Conservation (phyloP, 2,329 filamentous ascomycete species). For the Aspergillus melleus region DNA sequence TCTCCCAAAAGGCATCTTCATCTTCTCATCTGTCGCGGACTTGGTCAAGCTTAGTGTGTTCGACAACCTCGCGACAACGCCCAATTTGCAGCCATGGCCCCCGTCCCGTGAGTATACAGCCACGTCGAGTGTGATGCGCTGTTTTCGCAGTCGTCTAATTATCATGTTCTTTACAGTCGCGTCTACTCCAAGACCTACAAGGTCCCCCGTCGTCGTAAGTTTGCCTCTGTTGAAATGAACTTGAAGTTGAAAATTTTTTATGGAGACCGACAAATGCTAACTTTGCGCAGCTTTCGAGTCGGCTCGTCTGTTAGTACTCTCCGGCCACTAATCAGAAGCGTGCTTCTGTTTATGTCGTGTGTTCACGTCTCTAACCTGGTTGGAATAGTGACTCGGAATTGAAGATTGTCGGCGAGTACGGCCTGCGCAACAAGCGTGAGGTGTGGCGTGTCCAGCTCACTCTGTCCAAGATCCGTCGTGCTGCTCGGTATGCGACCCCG, state of each 20-base stretch:
- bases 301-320: conserved; percentile 94
- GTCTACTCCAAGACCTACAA: conserved; percentile 99
- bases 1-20: conserved; percentile 22
- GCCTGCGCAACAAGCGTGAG: conserved; percentile 99
- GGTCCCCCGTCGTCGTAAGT: conserved; percentile 83
- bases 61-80: conserved; percentile 41
- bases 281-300: conserved; percentile 78
- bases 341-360: conserved; percentile 95
- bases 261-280: conserved; percentile 36
- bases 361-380: conserved; percentile 69
- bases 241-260: conserved; percentile 9
- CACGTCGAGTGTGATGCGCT: conserved; percentile 14
- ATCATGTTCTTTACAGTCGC: conserved; percentile 43
- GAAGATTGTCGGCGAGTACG: conserved; percentile 99
- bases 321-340: conserved; percentile 98
- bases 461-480: conserved; percentile 99
- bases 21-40: conserved; percentile 20
- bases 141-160: conserved; percentile 41
- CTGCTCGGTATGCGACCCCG: conserved; percentile 76
- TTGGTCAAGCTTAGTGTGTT: conserved; percentile 28
- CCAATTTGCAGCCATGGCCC: conserved; percentile 44
- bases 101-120: conserved; percentile 42
- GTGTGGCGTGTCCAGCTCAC: conserved; percentile 99
- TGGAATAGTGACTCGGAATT: conserved; percentile 89
- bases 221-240: conserved; percentile 16